phyloP scores from a whole-genome alignment of 208 protist genomes.

The Trypanosoma theileri region DNA sequence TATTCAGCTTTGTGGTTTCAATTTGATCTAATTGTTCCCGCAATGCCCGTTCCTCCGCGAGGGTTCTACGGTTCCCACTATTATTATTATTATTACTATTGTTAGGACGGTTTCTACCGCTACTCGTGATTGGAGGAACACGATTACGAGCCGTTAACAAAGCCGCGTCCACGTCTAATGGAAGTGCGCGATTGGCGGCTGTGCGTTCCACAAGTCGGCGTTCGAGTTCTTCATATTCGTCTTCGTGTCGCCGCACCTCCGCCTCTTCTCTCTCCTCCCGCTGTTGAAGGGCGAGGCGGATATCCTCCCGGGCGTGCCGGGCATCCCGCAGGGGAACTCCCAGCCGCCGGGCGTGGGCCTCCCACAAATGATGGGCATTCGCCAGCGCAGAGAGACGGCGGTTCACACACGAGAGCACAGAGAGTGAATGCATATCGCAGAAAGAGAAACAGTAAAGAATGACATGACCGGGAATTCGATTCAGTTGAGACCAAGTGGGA shows the following conservation, averaged over 20 bases:
- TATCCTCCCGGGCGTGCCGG: slow-evolving; percentile 11
- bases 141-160: slow-evolving; percentile 12
- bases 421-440: slow-evolving; percentile 32
- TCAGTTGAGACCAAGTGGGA: slow-evolving; percentile 1
- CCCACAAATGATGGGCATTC: slow-evolving; percentile 26
- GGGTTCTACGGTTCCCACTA: slow-evolving; percentile 5
- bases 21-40: slow-evolving; percentile 41
- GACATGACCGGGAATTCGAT: slow-evolving; percentile 27
- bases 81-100: slow-evolving; percentile 13
- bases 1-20: slow-evolving; percentile 46
- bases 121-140: not conserved
- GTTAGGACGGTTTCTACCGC: not conserved
- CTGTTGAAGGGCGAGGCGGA: slow-evolving; percentile 8
- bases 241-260: slow-evolving; percentile 30
- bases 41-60: slow-evolving; percentile 4
- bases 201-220: slow-evolving; percentile 39
- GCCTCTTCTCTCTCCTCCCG: slow-evolving; percentile 9
- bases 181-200: slow-evolving; percentile 34
- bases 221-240: slow-evolving; percentile 32
- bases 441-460: slow-evolving; percentile 35
- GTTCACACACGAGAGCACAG: slow-evolving; percentile 19
- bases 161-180: slow-evolving; percentile 38
- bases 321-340: slow-evolving; percentile 1
- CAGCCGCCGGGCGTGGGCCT: slow-evolving; percentile 21
- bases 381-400: slow-evolving; percentile 29